Base-by-base conservation (phyloP, 768 basidiomycete genomes). In the Gymnopilus dilepis region DNA sequence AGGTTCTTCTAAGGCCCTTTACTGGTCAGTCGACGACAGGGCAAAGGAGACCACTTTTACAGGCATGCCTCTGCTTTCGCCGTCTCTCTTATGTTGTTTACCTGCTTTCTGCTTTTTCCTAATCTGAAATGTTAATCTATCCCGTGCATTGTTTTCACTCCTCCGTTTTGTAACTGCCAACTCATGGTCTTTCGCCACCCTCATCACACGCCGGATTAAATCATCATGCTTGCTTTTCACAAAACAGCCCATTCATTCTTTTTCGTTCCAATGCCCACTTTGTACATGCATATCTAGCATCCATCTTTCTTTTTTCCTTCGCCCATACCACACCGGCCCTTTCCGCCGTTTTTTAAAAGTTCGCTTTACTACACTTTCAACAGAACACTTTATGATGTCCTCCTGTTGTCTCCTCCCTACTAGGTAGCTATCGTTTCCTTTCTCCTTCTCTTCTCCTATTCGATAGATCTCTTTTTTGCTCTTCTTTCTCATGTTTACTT, bases 1-100 rank as follows among this genome's bases (percentile, higher is more conserved):
- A 82, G 85, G 67, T 91, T 95, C 76, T 94, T 94, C 70, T 92
- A 80, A 62, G 33, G 9, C 41, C 8, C 26, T n/a, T n/a, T 19
- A 31, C 42, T 17, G 37, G 43, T 11, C 38, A 24, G 9, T 47
- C 15, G 50, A 37, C 33, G 22, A 28, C 37, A n/a, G 52, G 13
- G 34, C 37, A 26, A n/a, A 22, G 33, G 31, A 31, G 22, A 54
- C 6, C 37, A 19, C 33, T 22, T 21, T 34, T 22, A 33, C 22
- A 37, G n/a, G 51, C 43, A 50, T 30, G n/a, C 26, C 30, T 31
- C 4, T 31, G 15, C 47, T 50, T 50, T 50, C 47, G 28, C 30
- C 15, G 47, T 50, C 47, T 31, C 31, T 50, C 31, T 50, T 31
- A 8, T 50, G 47, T 50, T 30, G 47, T 50, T 31, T 26, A 47